phyloP scores from a whole-genome alignment of 73 alveolate genomes.

The Symbiodinium pilosum region DNA sequence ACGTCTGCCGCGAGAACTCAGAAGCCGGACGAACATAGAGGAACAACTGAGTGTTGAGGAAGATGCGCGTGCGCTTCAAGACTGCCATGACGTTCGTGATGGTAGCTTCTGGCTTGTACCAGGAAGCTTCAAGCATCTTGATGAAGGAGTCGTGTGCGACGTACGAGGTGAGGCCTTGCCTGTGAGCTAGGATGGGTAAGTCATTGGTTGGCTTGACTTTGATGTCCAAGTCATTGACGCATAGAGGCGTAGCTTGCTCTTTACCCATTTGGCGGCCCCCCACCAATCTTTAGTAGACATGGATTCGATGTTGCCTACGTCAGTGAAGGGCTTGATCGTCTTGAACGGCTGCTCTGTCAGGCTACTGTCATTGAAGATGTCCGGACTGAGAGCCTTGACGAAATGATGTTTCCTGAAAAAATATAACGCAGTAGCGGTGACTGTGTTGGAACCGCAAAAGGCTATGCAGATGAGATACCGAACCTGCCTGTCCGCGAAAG shows the following conservation, averaged over 20 bases:
- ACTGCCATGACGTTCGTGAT: slow-evolving; percentile 7
- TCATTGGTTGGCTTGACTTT: background rate
- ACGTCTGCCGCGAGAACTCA: no score
- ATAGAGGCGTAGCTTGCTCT: background rate
- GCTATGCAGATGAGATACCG: background rate
- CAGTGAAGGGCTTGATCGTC: background rate
- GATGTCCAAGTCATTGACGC: background rate
- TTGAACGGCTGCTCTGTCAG: slow-evolving; percentile 4
- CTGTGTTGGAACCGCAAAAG: no score
- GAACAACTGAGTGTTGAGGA: slow-evolving; percentile 14
- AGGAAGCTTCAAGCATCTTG: slow-evolving; percentile 5
- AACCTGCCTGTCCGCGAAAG: background rate
- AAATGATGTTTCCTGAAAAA: no score
- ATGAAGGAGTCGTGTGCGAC: background rate
- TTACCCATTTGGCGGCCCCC: background rate
- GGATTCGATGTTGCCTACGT: background rate
- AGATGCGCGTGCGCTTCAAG: slow-evolving; percentile 17
- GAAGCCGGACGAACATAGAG: background rate
- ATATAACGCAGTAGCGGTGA: no score
- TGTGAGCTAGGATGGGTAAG: background rate
- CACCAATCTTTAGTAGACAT: background rate
- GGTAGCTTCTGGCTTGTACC: background rate
- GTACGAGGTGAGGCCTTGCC: background rate
- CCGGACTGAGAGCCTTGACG: background rate
- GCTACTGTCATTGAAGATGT: background rate